These are phyloP conservation scores for Magnaporthiopsis poae DNA, from an alignment of 2,329 filamentous ascomycete species.

Conservation along the genomic window DNA sequence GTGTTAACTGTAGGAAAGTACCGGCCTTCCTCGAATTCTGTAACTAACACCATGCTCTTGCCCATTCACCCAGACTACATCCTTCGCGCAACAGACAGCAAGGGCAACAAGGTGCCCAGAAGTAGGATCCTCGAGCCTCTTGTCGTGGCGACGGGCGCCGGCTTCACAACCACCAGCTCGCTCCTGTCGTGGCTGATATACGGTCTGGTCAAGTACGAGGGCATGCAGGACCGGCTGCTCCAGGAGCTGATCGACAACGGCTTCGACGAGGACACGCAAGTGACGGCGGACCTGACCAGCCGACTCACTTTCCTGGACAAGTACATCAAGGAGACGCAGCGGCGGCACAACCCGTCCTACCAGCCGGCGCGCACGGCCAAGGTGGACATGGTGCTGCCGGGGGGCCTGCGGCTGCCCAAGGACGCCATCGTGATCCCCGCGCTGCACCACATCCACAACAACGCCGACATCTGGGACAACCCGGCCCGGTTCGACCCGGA, in stretches of 20 bases:
- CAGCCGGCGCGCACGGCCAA: conserved; percentile 50
- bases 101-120: conserved; percentile 43
- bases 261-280: conserved; percentile 31
- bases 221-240: conserved; percentile 45
- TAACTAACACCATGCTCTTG: neutral
- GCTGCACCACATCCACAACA: conserved; percentile 42
- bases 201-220: conserved; percentile 40
- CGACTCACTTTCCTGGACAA: conserved; percentile 43
- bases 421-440: conserved; percentile 44
- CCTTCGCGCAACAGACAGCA: conserved; percentile 41
- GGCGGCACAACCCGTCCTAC: conserved; percentile 50
- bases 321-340: conserved; percentile 52
- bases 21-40: neutral
- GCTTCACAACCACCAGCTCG: conserved; percentile 51
- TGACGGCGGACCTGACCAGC: conserved; percentile 37
- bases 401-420: conserved; percentile 45
- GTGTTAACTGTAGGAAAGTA: neutral
- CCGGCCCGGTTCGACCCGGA: conserved; percentile 49
- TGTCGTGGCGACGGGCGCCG: conserved; percentile 44
- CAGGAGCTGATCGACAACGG: conserved; percentile 47
- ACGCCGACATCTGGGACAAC: conserved; percentile 47
- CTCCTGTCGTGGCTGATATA: conserved; percentile 51
- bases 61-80: conserved; percentile 34
- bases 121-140: conserved; percentile 29
- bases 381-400: conserved; percentile 46